Percentiles rank a stretch among this genome's conserved stretches.
phyloP scores from a whole-genome alignment of 352 stramenopile species.

The Aphanomyces stellatus region DNA sequence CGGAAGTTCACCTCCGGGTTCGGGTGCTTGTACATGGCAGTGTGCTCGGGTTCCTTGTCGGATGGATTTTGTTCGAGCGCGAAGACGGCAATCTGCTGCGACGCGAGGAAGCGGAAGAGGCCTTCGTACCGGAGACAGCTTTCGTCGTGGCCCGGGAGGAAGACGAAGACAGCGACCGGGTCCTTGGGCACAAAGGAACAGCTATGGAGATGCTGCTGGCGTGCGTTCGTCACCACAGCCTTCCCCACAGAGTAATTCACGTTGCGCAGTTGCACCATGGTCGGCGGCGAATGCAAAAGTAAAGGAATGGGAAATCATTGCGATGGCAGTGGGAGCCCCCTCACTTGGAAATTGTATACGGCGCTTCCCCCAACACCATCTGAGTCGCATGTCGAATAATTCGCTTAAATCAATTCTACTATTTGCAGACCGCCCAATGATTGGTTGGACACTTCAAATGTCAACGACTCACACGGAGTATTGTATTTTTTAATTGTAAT shows the following conservation, averaged over 20 bases:
- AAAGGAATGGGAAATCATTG: no score
- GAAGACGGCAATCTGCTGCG: slow-evolving; percentile 15
- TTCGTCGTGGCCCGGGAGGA: slow-evolving; percentile 10
- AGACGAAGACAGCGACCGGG: slow-evolving; percentile 8
- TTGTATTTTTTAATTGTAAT: no score
- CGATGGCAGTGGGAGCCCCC: no score
- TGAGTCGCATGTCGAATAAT: no score
- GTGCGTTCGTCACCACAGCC: slow-evolving; percentile 10
- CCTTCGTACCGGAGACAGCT: slow-evolving; percentile 6
- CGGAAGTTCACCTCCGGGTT: slow-evolving; percentile 18
- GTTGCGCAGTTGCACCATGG: slow-evolving; percentile 4
- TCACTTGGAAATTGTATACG: no score
- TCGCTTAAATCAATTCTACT: no score
- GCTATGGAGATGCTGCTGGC: slow-evolving; percentile 17
- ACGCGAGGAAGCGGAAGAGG: slow-evolving; percentile 7
- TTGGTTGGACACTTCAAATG: no score
- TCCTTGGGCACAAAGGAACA: slow-evolving; percentile 15
- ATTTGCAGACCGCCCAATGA: no score
- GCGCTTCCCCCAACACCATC: no score
- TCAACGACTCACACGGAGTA: no score
- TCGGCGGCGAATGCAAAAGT: no score
- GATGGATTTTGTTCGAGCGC: slow-evolving; percentile 13
- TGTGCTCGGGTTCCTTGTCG: neutral
- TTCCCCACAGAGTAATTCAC: slow-evolving; percentile 9
- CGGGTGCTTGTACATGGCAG: slow-evolving; percentile 17